These are phyloP conservation scores for Clathrus columnatus DNA, from an alignment of 768 basidiomycete species.

Conservation along the genomic window DNA sequence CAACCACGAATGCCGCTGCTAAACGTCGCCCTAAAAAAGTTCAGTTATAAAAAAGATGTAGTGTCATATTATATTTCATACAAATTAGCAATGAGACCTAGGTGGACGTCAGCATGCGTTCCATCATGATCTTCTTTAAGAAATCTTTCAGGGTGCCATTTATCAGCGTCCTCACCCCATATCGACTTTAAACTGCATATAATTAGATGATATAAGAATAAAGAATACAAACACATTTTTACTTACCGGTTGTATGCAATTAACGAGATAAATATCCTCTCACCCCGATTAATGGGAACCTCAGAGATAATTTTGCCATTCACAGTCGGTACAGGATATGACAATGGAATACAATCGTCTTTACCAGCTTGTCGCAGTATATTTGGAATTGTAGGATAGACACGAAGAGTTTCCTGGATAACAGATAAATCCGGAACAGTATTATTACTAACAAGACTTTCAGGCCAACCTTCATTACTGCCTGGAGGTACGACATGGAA, in stretches of 20 bases:
- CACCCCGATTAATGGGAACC: constrained; percentile 20
- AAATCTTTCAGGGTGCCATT: constrained; percentile 39
- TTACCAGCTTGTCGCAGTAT: constrained; percentile 15
- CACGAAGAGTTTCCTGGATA: constrained; percentile 21
- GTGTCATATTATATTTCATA: background rate
- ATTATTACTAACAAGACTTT: background rate
- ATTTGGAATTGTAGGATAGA: constrained; percentile 24
- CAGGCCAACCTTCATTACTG: constrained; percentile 23
- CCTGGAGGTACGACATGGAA: constrained; percentile 23
- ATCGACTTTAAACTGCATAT: too few relatives aligned
- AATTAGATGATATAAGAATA: too few relatives aligned
- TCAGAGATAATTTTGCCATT: constrained; percentile 13
- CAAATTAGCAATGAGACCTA: background rate
- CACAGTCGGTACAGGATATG: background rate
- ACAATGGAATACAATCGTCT: constrained; percentile 8
- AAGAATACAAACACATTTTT: constrained; percentile 27
- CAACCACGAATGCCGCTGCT: background rate
- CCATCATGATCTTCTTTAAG: constrained; percentile 13
- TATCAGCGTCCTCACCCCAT: too few relatives aligned
- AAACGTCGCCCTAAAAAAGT: background rate
- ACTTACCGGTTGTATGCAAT: constrained; percentile 24
- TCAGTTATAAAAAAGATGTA: background rate
- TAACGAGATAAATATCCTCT: constrained; percentile 19
- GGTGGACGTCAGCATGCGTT: background rate
- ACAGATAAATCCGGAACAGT: background rate